Evolutionary conservation across 257 asterid genomes (phyloP).

Genomic region (Solanum paucissectum): DNA sequence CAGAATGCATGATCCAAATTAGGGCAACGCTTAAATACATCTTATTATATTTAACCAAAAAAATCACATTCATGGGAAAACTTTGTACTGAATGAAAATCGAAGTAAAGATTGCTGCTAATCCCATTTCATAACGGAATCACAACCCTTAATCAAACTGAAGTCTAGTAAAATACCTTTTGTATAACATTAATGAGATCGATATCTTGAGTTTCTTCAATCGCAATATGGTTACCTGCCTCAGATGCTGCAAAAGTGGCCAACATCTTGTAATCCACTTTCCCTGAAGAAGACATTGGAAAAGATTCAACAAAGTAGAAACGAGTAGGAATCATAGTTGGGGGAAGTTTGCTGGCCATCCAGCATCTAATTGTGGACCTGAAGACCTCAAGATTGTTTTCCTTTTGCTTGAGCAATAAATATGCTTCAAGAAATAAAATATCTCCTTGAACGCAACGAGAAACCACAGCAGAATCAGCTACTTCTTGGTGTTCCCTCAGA

Average conservation of each 20-base stretch:
- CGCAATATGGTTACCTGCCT: constrained; percentile 12
- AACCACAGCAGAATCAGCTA: constrained; percentile 77
- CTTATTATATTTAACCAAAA: background rate
- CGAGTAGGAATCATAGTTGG: constrained; percentile 50
- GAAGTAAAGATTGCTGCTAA: background rate
- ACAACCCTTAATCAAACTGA: background rate
- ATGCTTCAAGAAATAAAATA: constrained; percentile 58
- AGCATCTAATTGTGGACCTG: constrained; percentile 39
- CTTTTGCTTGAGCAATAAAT: constrained; percentile 39
- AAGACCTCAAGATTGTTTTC: constrained; percentile 28
- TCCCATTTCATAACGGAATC: background rate
- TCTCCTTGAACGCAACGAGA: constrained; percentile 45
- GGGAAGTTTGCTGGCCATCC: constrained; percentile 66
- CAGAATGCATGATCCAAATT: background rate
- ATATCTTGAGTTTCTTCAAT: constrained; percentile 30
- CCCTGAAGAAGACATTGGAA: constrained; percentile 81
- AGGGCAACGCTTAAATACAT: background rate
- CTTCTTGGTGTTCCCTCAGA: constrained; percentile 51
- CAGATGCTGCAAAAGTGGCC: constrained; percentile 32
- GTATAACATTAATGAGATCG: constrained; percentile 46
- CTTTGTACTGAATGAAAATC: background rate
- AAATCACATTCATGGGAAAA: background rate
- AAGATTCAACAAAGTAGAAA: constrained; percentile 38
- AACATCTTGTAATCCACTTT: constrained; percentile 66
- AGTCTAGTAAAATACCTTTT: constrained; percentile 33